phyloP scores from a whole-genome alignment of 2,329 filamentous ascomycete genomes.

The Trichophaea hybrida region DNA sequence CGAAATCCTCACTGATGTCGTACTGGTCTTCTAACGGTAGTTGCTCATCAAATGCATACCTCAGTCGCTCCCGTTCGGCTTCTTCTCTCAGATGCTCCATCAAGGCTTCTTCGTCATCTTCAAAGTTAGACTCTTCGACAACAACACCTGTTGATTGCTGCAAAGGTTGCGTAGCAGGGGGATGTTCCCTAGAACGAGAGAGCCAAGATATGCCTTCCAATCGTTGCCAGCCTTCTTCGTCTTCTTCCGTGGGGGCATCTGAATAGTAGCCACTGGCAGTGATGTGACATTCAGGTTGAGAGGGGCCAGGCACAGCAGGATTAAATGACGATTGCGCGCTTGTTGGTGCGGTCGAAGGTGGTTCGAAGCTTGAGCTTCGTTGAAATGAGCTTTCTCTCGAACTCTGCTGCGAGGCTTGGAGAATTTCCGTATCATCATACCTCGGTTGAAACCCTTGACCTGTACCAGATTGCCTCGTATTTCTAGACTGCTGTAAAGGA shows the following conservation, averaged over 20 bases:
- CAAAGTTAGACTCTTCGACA: not conserved
- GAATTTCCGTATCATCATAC: not conserved
- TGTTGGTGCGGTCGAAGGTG: not conserved
- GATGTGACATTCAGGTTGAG: not conserved
- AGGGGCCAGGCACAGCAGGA: not conserved
- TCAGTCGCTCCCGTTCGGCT: not conserved
- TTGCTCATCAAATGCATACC: not conserved
- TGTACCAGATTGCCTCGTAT: not conserved
- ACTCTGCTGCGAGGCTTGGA: not conserved
- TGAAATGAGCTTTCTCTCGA: not conserved
- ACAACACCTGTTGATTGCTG: not conserved
- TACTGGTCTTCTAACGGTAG: not conserved
- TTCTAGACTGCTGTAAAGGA: not conserved
- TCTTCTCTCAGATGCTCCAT: not conserved
- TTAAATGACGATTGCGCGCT: not conserved
- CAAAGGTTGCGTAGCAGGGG: not conserved
- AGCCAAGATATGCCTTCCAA: not conserved
- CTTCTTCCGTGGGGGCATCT: not conserved
- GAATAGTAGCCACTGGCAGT: not conserved
- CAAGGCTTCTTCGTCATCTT: not conserved
- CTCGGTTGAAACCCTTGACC: not conserved
- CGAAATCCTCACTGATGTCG: not conserved
- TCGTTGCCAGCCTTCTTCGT: not conserved
- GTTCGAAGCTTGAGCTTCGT: not conserved
- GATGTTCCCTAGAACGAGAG: not conserved